phyloP scores from a whole-genome alignment of 2,329 filamentous ascomycete species.

The Colletotrichum sp. region DNA sequence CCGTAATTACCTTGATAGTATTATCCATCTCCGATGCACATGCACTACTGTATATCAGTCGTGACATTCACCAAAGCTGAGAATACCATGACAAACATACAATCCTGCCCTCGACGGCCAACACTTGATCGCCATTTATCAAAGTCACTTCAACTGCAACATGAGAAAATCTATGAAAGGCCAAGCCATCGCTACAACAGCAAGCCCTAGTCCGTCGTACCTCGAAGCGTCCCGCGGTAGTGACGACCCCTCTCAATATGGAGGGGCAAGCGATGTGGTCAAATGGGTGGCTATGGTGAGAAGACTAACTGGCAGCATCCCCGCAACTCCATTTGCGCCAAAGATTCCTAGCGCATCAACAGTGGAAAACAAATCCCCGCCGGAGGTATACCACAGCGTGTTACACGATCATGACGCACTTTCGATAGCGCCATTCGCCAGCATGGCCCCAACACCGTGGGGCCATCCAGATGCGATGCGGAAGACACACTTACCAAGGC shows the following conservation, averaged over 20 bases:
- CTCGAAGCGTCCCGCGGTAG: not conserved
- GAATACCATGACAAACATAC: accelerated
- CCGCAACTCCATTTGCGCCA: accelerated
- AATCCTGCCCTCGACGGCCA: accelerated
- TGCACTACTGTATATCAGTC: no score
- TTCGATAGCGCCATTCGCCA: not conserved
- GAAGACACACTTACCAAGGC: not conserved
- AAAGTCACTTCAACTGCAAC: not conserved
- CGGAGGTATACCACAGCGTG: no score
- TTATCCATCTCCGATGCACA: accelerated
- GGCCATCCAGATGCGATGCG: accelerated
- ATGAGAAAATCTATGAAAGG: not conserved
- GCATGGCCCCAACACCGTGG: accelerated
- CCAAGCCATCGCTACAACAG: no score
- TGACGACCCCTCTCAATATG: not conserved
- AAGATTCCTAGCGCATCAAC: not conserved
- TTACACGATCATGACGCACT: accelerated
- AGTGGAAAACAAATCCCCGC: no score
- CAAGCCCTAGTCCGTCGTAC: not conserved
- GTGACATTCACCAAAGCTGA: no score
- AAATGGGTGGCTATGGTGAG: accelerated
- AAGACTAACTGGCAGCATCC: not conserved
- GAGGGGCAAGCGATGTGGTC: accelerated
- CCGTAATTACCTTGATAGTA: not conserved
- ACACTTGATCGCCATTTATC: accelerated